A percentile compares a stretch with the other conserved stretches of the same genome.
These are phyloP conservation scores for Drosera spatulata DNA, from an alignment of 179 eudicot species.

Conservation along the genomic window DNA sequence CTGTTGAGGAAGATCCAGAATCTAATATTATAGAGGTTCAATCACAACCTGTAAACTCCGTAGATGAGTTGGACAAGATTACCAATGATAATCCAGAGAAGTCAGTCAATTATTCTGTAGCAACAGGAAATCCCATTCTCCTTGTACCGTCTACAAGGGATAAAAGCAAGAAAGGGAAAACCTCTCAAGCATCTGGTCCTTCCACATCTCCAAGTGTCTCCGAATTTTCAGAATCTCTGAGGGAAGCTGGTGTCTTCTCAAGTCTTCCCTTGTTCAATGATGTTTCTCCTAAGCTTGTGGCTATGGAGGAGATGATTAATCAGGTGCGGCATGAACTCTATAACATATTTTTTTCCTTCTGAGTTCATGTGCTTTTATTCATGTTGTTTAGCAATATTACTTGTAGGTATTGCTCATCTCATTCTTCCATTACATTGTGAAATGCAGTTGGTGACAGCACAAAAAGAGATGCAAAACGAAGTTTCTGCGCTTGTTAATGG, in stretches of 20 bases:
- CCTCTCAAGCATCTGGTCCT: slow-evolving; percentile 47
- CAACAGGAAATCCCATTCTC: slow-evolving; percentile 27
- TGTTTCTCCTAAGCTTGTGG: slow-evolving; percentile 30
- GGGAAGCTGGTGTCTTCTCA: slow-evolving; percentile 41
- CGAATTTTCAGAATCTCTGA: slow-evolving; percentile 43
- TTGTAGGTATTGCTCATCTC: neutral
- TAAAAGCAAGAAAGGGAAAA: slow-evolving; percentile 63
- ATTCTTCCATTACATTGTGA: neutral
- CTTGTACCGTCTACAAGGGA: slow-evolving; percentile 35
- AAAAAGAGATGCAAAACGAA: slow-evolving; percentile 76
- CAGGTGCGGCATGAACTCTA: slow-evolving; percentile 45
- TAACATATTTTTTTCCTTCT: neutral
- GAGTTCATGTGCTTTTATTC: too few species aligned
- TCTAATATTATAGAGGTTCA: slow-evolving; percentile 31
- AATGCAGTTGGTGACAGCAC: slow-evolving; percentile 35
- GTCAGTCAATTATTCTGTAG: slow-evolving; percentile 23
- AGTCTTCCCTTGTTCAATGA: slow-evolving; percentile 29
- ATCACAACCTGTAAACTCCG: slow-evolving; percentile 38
- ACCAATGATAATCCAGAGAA: slow-evolving; percentile 28
- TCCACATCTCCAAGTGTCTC: slow-evolving; percentile 50
- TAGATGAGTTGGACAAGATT: slow-evolving; percentile 37
- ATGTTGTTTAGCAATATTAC: neutral
- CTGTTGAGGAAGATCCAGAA: slow-evolving; percentile 41
- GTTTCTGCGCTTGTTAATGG: slow-evolving; percentile 32
- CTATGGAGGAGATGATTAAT: slow-evolving; percentile 54